A percentile compares a stretch with the other conserved stretches of the same genome.
Evolutionary conservation across 805 yeast species (phyloP).

Genomic region (Nakazawaea wyomingensis): DNA sequence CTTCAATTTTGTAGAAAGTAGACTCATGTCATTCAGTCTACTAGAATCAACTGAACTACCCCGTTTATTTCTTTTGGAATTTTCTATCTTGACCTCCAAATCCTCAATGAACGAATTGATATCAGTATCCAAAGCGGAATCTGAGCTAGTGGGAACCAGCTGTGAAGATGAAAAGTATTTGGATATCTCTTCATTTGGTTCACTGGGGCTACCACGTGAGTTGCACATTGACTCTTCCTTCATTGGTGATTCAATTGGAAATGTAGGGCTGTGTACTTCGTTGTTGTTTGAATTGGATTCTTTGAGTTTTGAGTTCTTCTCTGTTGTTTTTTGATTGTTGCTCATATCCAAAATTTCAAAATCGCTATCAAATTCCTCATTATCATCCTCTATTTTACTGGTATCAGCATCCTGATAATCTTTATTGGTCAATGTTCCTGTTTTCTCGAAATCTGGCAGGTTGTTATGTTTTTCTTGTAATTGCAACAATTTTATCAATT

Average conservation of each 20-base stretch:
- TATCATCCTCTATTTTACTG: constrained; percentile 10
- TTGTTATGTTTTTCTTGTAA: constrained; percentile 22
- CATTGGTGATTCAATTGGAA: not conserved
- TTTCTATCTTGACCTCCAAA: not conserved
- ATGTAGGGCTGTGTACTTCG: too few relatives aligned
- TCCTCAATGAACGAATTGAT: not conserved
- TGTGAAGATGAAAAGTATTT: too few relatives aligned
- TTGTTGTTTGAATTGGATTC: too few relatives aligned
- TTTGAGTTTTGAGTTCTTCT: not conserved
- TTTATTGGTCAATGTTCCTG: constrained; percentile 22
- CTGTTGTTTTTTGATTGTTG: not conserved
- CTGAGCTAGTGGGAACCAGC: too few relatives aligned
- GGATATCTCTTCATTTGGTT: too few relatives aligned
- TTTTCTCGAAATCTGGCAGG: constrained; percentile 18
- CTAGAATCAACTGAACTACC: not conserved
- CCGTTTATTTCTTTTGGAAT: not conserved
- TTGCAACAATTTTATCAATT: constrained; percentile 21
- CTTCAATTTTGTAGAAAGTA: not conserved
- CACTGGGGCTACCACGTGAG: too few relatives aligned
- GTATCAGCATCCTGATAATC: constrained; percentile 15
- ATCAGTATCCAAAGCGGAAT: too few relatives aligned
- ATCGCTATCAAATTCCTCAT: constrained; percentile 28
- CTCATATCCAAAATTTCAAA: constrained; percentile 15
- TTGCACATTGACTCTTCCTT: too few relatives aligned
- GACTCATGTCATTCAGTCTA: not conserved